Evolutionary conservation across 2,329 filamentous ascomycete genomes (phyloP).

Genomic region (Alternaria conjuncta): DNA sequence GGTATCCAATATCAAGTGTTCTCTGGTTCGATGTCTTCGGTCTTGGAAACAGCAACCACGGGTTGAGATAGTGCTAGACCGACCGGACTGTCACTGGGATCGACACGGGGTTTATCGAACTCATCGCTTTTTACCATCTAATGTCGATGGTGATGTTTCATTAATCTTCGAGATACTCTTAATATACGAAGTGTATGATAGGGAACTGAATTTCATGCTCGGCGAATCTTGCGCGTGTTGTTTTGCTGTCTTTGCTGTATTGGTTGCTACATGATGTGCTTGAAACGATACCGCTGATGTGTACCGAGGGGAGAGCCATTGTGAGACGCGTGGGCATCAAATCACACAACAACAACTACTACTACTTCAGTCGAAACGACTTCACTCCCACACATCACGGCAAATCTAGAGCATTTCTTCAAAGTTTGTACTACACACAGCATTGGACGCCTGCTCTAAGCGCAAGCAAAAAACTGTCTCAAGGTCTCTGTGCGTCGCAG

Average conservation of each 20-base stretch:
- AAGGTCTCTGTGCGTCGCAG: neutral
- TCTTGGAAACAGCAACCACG: neutral
- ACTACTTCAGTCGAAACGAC: neutral
- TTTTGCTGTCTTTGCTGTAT: neutral
- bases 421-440: neutral
- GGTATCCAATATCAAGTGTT: no score
- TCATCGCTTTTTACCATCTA: neutral
- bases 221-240: neutral
- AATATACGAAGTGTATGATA: rapidly evolving
- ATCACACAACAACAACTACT: neutral
- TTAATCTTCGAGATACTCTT: neutral
- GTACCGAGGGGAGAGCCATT: neutral
- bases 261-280: neutral
- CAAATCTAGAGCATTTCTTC: no score
- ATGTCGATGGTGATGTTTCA: neutral
- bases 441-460: neutral
- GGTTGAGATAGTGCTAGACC: neutral
- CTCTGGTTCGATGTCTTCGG: neutral
- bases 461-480: neutral
- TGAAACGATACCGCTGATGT: neutral
- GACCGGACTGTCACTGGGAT: neutral
- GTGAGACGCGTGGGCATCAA: neutral
- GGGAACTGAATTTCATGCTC: neutral
- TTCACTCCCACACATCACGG: no score
- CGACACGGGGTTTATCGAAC: neutral